Conservation (phyloP, 805 yeast genomes). For the Komagataella phaffii region DNA sequence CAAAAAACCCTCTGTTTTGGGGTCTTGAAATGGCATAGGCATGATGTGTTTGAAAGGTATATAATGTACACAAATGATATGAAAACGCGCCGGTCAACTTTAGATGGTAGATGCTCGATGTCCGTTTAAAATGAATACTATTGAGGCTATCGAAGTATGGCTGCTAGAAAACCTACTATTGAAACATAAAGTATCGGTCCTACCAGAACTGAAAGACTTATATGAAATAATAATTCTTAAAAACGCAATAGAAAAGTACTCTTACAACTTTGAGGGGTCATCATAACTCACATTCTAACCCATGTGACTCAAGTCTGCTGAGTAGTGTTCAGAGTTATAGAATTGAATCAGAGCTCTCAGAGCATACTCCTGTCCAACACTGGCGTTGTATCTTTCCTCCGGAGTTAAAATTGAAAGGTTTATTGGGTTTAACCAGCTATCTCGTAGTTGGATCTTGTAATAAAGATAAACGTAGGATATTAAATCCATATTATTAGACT, state of each 20-base stretch:
- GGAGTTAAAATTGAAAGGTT: slow-evolving; percentile 35
- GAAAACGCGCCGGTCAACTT: neutral
- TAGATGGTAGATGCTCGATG: slow-evolving; percentile 9
- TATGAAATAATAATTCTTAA: no score
- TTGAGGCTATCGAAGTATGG: no score
- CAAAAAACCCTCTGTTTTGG: neutral
- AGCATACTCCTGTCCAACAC: slow-evolving; percentile 72
- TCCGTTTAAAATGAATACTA: slow-evolving; percentile 6
- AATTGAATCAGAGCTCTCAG: slow-evolving; percentile 66
- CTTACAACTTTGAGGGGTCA: no score
- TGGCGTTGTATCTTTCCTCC: slow-evolving; percentile 63
- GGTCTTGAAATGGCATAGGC: neutral
- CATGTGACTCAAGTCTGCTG: slow-evolving; percentile 33
- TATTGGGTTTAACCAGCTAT: slow-evolving; percentile 82
- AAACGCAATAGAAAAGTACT: no score
- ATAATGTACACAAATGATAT: neutral
- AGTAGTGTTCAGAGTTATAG: slow-evolving; percentile 53
- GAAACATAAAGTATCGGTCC: no score
- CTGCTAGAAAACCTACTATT: no score
- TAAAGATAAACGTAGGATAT: slow-evolving; percentile 78
- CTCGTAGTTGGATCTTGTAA: slow-evolving; percentile 57
- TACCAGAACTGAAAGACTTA: no score
- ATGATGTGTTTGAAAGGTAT: neutral
- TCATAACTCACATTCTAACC: slow-evolving; percentile 29
- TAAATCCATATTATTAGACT: slow-evolving; percentile 83